These are phyloP conservation scores for Hypomontagnella monticulosa DNA, from an alignment of 495 filamentous ascomycete species.

Conservation along the genomic window DNA sequence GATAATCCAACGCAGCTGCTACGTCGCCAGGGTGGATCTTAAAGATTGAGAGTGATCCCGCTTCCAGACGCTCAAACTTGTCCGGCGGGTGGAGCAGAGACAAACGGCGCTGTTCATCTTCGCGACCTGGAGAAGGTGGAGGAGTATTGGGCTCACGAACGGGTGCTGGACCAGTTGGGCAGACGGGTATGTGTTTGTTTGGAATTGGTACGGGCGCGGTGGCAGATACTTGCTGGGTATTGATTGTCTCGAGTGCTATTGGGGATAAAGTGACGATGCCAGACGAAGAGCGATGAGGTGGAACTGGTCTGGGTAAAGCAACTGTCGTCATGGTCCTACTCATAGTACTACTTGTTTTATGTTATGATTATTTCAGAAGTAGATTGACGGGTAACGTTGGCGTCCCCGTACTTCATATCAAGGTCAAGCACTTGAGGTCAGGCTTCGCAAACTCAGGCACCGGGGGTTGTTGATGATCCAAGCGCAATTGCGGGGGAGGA, in stretches of 20 bases:
- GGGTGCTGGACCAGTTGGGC: constrained; percentile 79
- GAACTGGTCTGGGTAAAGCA: constrained; percentile 61
- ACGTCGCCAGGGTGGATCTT: constrained; percentile 75
- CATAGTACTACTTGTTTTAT: constrained; percentile 19
- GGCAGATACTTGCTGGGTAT: constrained; percentile 48
- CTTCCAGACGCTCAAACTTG: constrained; percentile 62
- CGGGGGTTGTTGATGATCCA: constrained; percentile 6
- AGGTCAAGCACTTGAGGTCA: neutral
- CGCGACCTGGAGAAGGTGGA: constrained; percentile 68
- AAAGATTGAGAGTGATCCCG: constrained; percentile 70
- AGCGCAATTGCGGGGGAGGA: constrained; percentile 34
- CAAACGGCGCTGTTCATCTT: constrained; percentile 59
- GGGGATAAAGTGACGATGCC: constrained; percentile 58
- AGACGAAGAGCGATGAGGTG: constrained; percentile 57
- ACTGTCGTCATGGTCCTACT: constrained; percentile 61
- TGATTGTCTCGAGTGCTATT: constrained; percentile 61
- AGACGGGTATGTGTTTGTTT: constrained; percentile 88
- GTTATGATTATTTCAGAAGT: constrained; percentile 6
- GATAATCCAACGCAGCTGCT: constrained; percentile 75
- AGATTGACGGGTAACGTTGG: constrained; percentile 10
- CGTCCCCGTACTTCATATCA: constrained; percentile 27
- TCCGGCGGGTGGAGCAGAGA: constrained; percentile 77
- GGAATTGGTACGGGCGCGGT: constrained; percentile 69
- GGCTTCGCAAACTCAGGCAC: neutral
- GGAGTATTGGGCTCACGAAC: constrained; percentile 69